Percentiles rank a stretch among this genome's conserved stretches.
These are phyloP conservation scores for Nemania sp. DNA, from an alignment of 2,329 filamentous ascomycete species.

Conservation along the genomic window DNA sequence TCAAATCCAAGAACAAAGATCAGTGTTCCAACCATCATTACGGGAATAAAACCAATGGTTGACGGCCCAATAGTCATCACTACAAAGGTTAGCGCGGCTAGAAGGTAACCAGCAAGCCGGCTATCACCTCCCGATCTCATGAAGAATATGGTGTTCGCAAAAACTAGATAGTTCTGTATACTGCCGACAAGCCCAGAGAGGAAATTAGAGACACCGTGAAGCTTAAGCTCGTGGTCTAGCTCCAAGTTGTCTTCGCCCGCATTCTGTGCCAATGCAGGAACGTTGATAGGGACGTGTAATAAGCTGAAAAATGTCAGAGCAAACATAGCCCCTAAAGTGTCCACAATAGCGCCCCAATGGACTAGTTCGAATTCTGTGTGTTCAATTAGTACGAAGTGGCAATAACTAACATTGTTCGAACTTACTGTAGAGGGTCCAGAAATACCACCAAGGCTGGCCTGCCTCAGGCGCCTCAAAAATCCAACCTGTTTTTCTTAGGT, in stretches of 20 bases:
- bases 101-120: conserved; percentile 84
- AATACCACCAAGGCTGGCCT: conserved; percentile 95
- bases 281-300: conserved; percentile 97
- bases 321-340: conserved; percentile 93
- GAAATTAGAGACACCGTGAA: conserved; percentile 93
- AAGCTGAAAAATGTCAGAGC: conserved; percentile 97
- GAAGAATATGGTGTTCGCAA: conserved; percentile 97
- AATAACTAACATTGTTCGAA: conserved; percentile 29
- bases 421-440: conserved; percentile 94
- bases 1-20: conserved; percentile 97
- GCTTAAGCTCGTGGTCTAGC: conserved; percentile 89
- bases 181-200: conserved; percentile 88
- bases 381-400: conserved; percentile 40
- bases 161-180: conserved; percentile 97
- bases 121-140: conserved; percentile 92
- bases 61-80: conserved; percentile 88
- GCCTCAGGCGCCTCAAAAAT: conserved; percentile 88
- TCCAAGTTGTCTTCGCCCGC: conserved; percentile 93
- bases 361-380: conserved; percentile 79
- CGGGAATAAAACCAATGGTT: conserved; percentile 92
- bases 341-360: conserved; percentile 83
- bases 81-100: conserved; percentile 82
- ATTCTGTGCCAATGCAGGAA: conserved; percentile 90
- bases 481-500: conserved; percentile 82
- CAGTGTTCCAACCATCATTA: conserved; percentile 95